These are phyloP conservation scores for Thalassiosira profunda DNA, from an alignment of 108 stramenopile species.

Conservation along the genomic window DNA sequence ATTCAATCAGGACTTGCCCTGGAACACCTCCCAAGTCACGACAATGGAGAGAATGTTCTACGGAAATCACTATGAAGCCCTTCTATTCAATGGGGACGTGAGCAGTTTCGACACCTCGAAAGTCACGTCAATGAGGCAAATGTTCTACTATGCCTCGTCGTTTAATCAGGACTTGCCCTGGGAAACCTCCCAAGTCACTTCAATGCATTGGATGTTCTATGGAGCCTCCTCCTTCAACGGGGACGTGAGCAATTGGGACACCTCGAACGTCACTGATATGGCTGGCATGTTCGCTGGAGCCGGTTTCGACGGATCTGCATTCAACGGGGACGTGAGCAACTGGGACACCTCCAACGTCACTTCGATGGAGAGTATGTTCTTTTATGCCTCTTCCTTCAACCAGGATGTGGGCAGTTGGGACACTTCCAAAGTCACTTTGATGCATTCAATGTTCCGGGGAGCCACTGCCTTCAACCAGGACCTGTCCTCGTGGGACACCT, in stretches of 20 bases:
- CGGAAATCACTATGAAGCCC: no score
- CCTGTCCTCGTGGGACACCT: constrained; percentile 18
- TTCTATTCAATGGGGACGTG: not conserved
- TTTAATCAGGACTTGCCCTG: constrained; percentile 59
- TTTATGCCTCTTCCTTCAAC: constrained; percentile 21
- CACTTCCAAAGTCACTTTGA: constrained; percentile 25
- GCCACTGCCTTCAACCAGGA: constrained; percentile 27
- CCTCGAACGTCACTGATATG: not conserved
- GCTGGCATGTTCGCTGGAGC: not conserved
- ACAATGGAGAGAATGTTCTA: no score
- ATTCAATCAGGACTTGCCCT: no score
- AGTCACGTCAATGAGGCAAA: constrained; percentile 13
- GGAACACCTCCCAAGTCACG: no score
- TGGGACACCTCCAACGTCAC: constrained; percentile 47
- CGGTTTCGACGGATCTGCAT: not conserved
- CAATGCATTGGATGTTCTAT: constrained; percentile 45
- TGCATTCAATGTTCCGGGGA: constrained; percentile 38
- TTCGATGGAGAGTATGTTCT: constrained; percentile 40
- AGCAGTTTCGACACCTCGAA: not conserved
- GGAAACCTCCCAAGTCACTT: constrained; percentile 21
- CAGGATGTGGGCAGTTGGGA: constrained; percentile 42
- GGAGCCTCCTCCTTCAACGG: constrained; percentile 34
- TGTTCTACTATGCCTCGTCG: constrained; percentile 34
- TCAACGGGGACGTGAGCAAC: constrained; percentile 17
- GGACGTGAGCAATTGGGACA: not conserved